Evolutionary conservation across 345 rosid species (phyloP).

Genomic region (Citropsis articulata): DNA sequence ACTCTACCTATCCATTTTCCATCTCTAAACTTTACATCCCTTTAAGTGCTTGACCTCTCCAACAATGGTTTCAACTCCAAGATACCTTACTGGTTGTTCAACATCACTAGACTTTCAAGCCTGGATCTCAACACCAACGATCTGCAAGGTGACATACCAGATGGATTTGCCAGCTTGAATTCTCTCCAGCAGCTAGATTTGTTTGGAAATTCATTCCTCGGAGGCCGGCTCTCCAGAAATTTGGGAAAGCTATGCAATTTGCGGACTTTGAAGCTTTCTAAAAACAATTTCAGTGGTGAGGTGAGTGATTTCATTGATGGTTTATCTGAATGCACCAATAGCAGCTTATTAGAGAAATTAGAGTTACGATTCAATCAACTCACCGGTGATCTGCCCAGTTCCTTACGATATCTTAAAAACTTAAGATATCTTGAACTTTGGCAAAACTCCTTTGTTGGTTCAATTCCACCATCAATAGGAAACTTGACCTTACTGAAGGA

Average conservation of each 20-base stretch:
- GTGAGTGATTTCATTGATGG: constrained; percentile 16
- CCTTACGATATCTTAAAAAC: constrained; percentile 24
- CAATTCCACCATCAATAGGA: constrained; percentile 32
- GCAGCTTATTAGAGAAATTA: constrained; percentile 19
- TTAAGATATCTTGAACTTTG: constrained; percentile 15
- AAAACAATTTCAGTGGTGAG: constrained; percentile 18
- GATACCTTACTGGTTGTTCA: constrained; percentile 24
- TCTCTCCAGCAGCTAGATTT: constrained; percentile 14
- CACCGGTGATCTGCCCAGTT: constrained; percentile 25
- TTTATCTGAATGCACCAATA: constrained; percentile 11
- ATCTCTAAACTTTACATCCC: constrained; percentile 21
- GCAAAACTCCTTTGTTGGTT: constrained; percentile 23
- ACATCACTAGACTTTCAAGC: constrained; percentile 12
- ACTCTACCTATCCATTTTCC: constrained; percentile 10
- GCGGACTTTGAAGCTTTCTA: constrained; percentile 17
- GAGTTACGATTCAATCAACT: constrained; percentile 19
- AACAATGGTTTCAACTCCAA: constrained; percentile 19
- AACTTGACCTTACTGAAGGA: constrained; percentile 14
- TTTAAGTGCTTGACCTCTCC: constrained; percentile 17
- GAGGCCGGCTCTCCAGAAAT: background rate
- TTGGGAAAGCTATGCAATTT: constrained; percentile 7
- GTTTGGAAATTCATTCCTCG: constrained; percentile 5
- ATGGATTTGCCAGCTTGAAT: background rate
- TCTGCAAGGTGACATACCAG: constrained; percentile 21
- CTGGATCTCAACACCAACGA: constrained; percentile 8